Evolutionary conservation across 805 yeast species (phyloP), one percentile per base, ranked within the genome.

Genomic region (Metschnikowia kofuensis): DNA sequence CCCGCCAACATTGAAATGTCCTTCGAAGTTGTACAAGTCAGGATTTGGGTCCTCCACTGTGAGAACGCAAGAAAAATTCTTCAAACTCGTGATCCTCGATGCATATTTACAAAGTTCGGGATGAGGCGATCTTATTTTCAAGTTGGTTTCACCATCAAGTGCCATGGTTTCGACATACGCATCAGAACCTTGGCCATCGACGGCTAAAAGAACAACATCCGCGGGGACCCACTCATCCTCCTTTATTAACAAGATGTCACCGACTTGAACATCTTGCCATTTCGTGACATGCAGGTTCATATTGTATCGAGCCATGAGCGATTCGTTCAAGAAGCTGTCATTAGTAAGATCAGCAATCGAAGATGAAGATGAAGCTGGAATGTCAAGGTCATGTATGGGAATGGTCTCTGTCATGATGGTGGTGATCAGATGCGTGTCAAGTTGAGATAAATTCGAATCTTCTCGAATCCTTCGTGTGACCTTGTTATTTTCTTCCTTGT

Each of bases 141-240:
- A 73, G 62, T 90, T 92, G 0, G 98, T 94, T 66, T 94, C 99
- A 44, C 99, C 99, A 67, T 94, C 99, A 42, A 94, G 74, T 1
- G 96, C 99, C 92, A 92, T 90, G 1, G 99, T 94, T 65, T 94
- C 99, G 15, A 91, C 83, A 55, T 81, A 88, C 1, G 88, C 79
- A 46, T 77, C 80, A 35, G 83, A 79, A 36, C 85, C 90, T 53
- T 47, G 50, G 40, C 77, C 78, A 35, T 82, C 80, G 2, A 89
- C 81, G 0, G 91, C 78, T 38, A 94, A 62, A 2, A 94, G 58
- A 2, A 94, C 63, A 2, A 94, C 61, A 69, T 94, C 99, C 0
- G 97, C 97, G 0, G 99, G 99, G 6, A 92, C 78, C 87, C 96
- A 87, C 51, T 94, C 98, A 67, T 90, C 89, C 54, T 84, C 86